phyloP scores from a whole-genome alignment of 257 asterid species.

The Marsdenia floribunda region DNA sequence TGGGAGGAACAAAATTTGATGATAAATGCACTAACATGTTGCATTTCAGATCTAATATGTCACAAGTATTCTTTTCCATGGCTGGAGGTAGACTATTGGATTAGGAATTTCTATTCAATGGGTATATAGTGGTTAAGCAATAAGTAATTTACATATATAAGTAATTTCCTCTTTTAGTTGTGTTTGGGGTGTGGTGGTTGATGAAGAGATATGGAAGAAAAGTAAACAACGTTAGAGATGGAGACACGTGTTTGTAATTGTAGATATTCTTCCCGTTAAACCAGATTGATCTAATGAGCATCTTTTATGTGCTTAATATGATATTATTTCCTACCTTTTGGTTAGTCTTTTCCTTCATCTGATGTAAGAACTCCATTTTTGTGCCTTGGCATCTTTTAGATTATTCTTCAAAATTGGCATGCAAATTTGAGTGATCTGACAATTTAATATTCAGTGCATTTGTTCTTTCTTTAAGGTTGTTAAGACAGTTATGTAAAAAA shows the following conservation, averaged over 20 bases:
- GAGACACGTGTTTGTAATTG: background rate
- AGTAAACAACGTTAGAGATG: background rate
- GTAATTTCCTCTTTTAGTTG: background rate
- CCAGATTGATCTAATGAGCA: background rate
- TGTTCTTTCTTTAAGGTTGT: background rate
- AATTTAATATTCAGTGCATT: background rate
- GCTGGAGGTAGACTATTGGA: background rate
- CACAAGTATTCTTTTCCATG: background rate
- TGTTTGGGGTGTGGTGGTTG: background rate
- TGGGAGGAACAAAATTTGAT: background rate
- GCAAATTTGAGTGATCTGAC: conserved; percentile 1
- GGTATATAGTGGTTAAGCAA: background rate
- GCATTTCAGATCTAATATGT: background rate
- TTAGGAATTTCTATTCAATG: background rate
- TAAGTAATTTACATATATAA: background rate
- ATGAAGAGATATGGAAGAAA: background rate
- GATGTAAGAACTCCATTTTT: background rate
- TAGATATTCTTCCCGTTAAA: background rate
- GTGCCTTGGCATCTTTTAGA: no score
- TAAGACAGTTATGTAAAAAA: background rate
- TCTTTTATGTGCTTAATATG: background rate
- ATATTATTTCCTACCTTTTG: no score
- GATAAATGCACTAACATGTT: background rate
- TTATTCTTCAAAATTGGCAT: no score
- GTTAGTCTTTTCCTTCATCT: background rate